phyloP scores from a whole-genome alignment of 164 flowering plant genomes.

The Euptelea pleiosperma region DNA sequence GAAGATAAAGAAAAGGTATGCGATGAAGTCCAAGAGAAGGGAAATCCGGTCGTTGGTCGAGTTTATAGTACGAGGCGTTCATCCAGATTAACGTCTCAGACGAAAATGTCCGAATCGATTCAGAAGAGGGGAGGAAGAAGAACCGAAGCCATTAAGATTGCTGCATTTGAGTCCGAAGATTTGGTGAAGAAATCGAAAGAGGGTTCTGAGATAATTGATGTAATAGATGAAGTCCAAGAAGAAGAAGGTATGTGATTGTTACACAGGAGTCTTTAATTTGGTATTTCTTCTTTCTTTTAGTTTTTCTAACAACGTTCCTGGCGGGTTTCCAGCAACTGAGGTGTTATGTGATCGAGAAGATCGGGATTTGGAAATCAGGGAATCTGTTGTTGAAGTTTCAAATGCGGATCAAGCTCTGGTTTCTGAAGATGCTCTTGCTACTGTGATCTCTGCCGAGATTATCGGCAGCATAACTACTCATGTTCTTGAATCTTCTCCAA shows the following conservation, averaged over 20 bases:
- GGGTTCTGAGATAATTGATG: not conserved
- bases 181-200: not conserved
- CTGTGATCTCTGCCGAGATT: not conserved
- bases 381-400: not conserved
- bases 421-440: not conserved
- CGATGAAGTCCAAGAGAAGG: no score
- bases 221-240: not conserved
- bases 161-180: slow-evolving; percentile 17
- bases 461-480: no score
- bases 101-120: slow-evolving; percentile 1
- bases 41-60: not conserved
- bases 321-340: not conserved
- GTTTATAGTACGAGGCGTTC: slow-evolving; percentile 23
- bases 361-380: no score
- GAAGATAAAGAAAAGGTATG: slow-evolving; percentile 6
- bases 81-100: slow-evolving; percentile 13
- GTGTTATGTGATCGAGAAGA: no score
- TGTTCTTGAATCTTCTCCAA: not conserved
- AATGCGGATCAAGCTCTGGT: not conserved
- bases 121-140: slow-evolving; percentile 14
- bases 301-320: not conserved
- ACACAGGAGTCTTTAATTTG: no score
- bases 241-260: slow-evolving; percentile 9
- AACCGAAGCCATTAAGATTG: slow-evolving; percentile 17
- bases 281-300: not conserved